Evolutionary conservation across 2,329 filamentous ascomycete species (phyloP).

Genomic region (Didymosphaeria variabile): DNA sequence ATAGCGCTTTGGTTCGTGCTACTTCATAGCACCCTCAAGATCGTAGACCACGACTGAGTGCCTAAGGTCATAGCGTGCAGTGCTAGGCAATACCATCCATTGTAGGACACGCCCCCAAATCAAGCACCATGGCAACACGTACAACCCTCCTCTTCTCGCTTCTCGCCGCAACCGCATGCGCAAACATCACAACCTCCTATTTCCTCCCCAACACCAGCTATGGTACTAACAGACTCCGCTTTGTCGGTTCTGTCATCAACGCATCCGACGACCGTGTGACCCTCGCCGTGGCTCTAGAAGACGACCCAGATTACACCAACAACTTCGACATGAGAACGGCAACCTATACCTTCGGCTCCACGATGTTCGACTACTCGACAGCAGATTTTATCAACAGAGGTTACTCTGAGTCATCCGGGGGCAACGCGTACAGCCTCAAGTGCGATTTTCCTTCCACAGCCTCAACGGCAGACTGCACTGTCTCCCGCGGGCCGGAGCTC

Average conservation of each 20-base stretch:
- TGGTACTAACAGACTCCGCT: constrained; percentile 4
- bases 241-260: constrained; percentile 4
- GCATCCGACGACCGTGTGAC: not conserved
- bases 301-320: not conserved
- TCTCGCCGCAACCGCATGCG: not conserved
- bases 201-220: constrained; percentile 2
- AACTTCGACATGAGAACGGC: not conserved
- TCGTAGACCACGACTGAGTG: too few relatives aligned
- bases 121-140: not conserved
- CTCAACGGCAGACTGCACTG: not conserved
- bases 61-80: too few relatives aligned
- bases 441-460: not conserved
- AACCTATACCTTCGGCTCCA: not conserved
- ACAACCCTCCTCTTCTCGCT: not conserved
- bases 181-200: constrained; percentile 5
- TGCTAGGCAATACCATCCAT: too few relatives aligned
- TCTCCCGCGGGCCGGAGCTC: not conserved
- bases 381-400: not conserved
- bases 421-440: not conserved
- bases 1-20: too few relatives aligned
- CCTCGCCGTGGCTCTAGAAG: not conserved
- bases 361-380: not conserved
- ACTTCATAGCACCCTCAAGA: too few relatives aligned
- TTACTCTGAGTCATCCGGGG: not conserved
- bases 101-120: too few relatives aligned